Conservation (phyloP, 2,329 filamentous ascomycete species). For the Remersonia thermophila region DNA sequence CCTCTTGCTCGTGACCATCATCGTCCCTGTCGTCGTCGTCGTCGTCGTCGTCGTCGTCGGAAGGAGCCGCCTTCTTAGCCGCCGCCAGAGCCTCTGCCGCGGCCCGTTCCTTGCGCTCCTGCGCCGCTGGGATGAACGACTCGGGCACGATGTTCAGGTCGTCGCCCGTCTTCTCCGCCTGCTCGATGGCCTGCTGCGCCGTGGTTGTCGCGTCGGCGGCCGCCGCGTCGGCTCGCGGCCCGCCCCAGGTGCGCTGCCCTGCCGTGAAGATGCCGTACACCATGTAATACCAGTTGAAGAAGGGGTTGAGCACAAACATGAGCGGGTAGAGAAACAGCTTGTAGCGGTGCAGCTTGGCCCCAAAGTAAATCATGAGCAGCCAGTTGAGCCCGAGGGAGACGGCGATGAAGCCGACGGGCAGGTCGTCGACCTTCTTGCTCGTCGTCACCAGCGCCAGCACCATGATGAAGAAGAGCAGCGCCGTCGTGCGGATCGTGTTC, state of each 20-base stretch:
- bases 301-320: conserved; percentile 91
- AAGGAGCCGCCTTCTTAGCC: not conserved
- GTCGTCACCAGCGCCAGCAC: conserved; percentile 76
- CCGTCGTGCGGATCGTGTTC: conserved; percentile 90
- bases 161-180: conserved; percentile 66
- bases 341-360: conserved; percentile 70
- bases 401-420: conserved; percentile 87
- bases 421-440: conserved; percentile 60
- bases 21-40: conserved; percentile 12
- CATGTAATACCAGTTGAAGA: conserved; percentile 99
- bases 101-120: conserved; percentile 24
- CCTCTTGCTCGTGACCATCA: not conserved
- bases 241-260: conserved; percentile 89
- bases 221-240: conserved; percentile 79
- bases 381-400: conserved; percentile 90
- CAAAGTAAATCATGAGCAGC: conserved; percentile 93
- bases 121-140: conserved; percentile 57
- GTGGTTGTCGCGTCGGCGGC: conserved; percentile 64
- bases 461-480: conserved; percentile 89
- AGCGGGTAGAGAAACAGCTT: conserved; percentile 92
- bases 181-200: conserved; percentile 70
- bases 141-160: conserved; percentile 84
- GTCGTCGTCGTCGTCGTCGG: conserved; percentile 13
- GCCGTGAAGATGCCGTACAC: conserved; percentile 93
- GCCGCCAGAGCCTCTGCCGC: not conserved